Conservation (phyloP, 345 rosid genomes). For the Cochlearia excelsa region DNA sequence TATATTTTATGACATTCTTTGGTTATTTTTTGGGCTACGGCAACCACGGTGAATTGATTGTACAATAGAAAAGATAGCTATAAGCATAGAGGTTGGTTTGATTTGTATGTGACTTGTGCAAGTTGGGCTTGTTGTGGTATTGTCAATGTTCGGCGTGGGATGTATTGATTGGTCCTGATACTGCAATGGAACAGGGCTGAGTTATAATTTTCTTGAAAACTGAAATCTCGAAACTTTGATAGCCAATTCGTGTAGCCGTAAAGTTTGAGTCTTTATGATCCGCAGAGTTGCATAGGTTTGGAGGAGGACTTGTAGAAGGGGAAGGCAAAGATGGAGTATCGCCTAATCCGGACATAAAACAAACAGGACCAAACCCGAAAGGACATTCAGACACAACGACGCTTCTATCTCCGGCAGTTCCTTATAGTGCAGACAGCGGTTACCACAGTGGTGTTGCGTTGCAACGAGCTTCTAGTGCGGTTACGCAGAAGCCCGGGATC, state of each 20-base stretch:
- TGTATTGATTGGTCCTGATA: background rate
- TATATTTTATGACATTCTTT: no score
- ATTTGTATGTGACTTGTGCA: background rate
- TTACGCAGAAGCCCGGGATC: slow-evolving; percentile 74
- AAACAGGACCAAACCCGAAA: slow-evolving; percentile 56
- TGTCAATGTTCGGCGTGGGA: background rate
- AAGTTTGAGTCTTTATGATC: slow-evolving; percentile 17
- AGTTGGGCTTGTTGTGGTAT: background rate
- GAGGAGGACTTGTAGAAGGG: slow-evolving; percentile 68
- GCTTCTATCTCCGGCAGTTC: slow-evolving; percentile 45
- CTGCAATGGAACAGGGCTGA: slow-evolving; percentile 1
- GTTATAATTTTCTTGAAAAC: background rate
- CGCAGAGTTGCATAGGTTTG: slow-evolving; percentile 84
- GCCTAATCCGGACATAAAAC: slow-evolving; percentile 55
- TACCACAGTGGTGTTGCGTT: slow-evolving; percentile 60
- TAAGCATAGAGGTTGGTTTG: background rate
- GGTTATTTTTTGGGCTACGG: no score
- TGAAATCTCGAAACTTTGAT: background rate
- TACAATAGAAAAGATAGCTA: background rate
- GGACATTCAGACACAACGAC: slow-evolving; percentile 47
- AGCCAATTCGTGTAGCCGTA: background rate
- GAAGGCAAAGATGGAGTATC: slow-evolving; percentile 59
- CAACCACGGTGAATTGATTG: background rate
- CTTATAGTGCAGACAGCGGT: slow-evolving; percentile 52
- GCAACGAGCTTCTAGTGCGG: slow-evolving; percentile 64